A percentile compares a stretch with the other conserved stretches of the same genome.
These are phyloP conservation scores for Trichoderma sp. DNA, from an alignment of 2,329 filamentous ascomycete genomes.

Conservation along the genomic window DNA sequence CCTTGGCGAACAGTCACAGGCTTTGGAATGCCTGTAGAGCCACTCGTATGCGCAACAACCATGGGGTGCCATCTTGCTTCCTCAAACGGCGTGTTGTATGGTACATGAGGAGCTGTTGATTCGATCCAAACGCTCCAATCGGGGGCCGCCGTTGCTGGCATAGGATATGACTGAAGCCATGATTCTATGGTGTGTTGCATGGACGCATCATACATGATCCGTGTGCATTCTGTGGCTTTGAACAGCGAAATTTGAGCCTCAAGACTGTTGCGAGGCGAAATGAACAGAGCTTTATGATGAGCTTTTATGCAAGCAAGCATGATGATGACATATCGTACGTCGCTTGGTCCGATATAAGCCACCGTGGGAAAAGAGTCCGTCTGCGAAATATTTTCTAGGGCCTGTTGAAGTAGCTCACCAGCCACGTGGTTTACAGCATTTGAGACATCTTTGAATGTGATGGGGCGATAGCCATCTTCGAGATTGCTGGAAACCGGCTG, in stretches of 20 bases:
- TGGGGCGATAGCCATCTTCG: conserved; percentile 39
- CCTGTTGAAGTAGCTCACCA: conserved; percentile 33
- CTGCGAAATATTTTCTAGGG: conserved; percentile 24
- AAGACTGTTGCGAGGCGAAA: conserved; percentile 42
- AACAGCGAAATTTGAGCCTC: conserved; percentile 47
- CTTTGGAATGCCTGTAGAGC: conserved; percentile 46
- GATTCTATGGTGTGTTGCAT: conserved; percentile 17
- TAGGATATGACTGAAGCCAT: conserved; percentile 26
- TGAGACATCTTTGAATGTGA: conserved; percentile 34
- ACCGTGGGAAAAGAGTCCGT: conserved; percentile 34
- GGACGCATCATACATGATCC: conserved; percentile 32
- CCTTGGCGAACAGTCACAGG: conserved; percentile 42
- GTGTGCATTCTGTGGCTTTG: conserved; percentile 41
- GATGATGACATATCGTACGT: conserved; percentile 38
- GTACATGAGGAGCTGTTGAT: conserved; percentile 34
- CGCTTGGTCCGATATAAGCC: conserved; percentile 45
- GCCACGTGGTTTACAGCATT: conserved; percentile 42
- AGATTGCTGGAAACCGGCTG: conserved; percentile 36
- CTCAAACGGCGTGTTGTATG: conserved; percentile 42
- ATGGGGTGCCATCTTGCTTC: conserved; percentile 42
- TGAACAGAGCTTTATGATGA: conserved; percentile 40
- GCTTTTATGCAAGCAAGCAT: conserved; percentile 39
- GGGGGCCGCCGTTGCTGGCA: conserved; percentile 37
- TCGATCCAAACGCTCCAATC: conserved; percentile 37
- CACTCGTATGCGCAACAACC: conserved; percentile 44